These are phyloP conservation scores for Rickenella mellea DNA, from an alignment of 768 basidiomycete species.

Conservation along the genomic window DNA sequence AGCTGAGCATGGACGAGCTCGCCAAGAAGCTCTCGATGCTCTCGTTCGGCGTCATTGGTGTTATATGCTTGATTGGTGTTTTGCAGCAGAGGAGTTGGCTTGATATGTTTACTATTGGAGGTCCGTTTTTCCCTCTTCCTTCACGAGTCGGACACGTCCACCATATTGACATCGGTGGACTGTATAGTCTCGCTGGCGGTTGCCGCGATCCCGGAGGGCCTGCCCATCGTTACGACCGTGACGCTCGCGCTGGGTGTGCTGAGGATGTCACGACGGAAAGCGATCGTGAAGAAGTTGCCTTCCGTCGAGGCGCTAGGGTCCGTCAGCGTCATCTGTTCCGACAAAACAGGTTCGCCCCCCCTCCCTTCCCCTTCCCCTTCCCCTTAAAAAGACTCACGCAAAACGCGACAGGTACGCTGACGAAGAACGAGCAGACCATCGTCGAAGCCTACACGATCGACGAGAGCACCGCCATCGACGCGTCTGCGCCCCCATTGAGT, in stretches of 20 bases:
- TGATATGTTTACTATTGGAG: constrained; percentile 99
- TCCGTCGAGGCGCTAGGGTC: constrained; percentile 91
- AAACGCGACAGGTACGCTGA: constrained; percentile 59
- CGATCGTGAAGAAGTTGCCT: constrained; percentile 94
- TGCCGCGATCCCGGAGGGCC: constrained; percentile 95
- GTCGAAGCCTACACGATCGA: constrained; percentile 84
- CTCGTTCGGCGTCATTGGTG: constrained; percentile 90
- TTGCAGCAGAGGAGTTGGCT: constrained; percentile 82
- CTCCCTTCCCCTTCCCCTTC: neutral
- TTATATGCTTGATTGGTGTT: constrained; percentile 87
- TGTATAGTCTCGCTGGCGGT: constrained; percentile 85
- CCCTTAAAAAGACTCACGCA: neutral
- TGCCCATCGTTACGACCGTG: constrained; percentile 95
- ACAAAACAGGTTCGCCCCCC: constrained; percentile 71
- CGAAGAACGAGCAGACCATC: constrained; percentile 94
- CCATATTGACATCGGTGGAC: neutral
- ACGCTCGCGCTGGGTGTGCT: constrained; percentile 92
- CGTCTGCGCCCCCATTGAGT: constrained; percentile 30
- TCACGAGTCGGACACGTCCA: neutral
- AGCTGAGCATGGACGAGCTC: constrained; percentile 92
- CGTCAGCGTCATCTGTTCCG: constrained; percentile 95
- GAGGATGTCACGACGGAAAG: constrained; percentile 89
- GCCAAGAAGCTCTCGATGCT: constrained; percentile 84
- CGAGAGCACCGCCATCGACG: constrained; percentile 63
- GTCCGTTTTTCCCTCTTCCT: constrained; percentile 33